These are phyloP conservation scores for Terana coerulea DNA, from an alignment of 768 basidiomycete genomes.

Conservation along the genomic window DNA sequence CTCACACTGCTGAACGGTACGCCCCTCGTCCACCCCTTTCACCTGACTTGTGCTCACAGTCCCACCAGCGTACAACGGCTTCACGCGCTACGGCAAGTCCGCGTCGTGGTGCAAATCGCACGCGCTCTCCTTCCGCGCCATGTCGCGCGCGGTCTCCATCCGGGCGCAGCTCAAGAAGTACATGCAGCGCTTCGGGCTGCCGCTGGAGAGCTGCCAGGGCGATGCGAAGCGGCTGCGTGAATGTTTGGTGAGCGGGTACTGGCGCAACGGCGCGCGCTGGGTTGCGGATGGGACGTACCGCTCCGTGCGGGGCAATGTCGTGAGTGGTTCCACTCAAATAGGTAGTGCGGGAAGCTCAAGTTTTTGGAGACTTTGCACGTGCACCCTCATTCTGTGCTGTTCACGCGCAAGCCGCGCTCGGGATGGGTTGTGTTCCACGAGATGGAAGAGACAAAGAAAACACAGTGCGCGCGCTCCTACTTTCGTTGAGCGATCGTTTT, in stretches of 20 bases:
- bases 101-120: constrained; percentile 93
- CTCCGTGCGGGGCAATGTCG: constrained; percentile 82
- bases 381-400: constrained; percentile 92
- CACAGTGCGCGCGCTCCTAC: constrained; percentile 55
- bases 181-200: constrained; percentile 84
- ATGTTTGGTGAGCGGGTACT: constrained; percentile 91
- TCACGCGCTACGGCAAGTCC: constrained; percentile 76
- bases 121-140: constrained; percentile 87
- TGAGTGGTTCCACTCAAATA: constrained; percentile 29
- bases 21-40: not conserved
- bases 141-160: constrained; percentile 93
- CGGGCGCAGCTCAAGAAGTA: constrained; percentile 95
- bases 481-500: not conserved
- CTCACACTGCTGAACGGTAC: constrained; percentile 89
- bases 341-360: not conserved
- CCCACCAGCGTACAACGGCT: constrained; percentile 84
- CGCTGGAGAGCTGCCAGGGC: constrained; percentile 83
- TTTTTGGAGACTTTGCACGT: constrained; percentile 68
- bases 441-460: constrained; percentile 94
- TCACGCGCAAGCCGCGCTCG: constrained; percentile 85
- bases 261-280: constrained; percentile 91
- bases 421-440: constrained; percentile 97
- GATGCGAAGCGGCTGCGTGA: constrained; percentile 79
- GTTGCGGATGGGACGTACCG: constrained; percentile 91
- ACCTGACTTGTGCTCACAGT: not conserved